These are phyloP conservation scores for Diaporthe batatas DNA, from an alignment of 2,329 filamentous ascomycete genomes.

Conservation along the genomic window DNA sequence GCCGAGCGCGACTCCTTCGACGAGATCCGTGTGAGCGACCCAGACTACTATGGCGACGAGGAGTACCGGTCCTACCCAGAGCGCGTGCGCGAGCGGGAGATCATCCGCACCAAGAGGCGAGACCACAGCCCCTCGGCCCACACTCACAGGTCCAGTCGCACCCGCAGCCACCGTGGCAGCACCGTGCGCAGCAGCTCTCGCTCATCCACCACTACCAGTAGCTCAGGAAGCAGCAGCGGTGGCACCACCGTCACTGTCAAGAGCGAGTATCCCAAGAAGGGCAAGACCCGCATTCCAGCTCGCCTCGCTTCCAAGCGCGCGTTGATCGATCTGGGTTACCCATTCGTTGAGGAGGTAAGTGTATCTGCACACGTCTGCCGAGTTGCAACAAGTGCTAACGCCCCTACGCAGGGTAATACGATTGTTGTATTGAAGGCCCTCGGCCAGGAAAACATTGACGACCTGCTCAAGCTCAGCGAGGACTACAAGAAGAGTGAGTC, in stretches of 20 bases:
- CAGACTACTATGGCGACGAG: constrained; percentile 78
- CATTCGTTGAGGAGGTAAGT: constrained; percentile 86
- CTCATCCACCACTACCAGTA: constrained; percentile 60
- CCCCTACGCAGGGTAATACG: constrained; percentile 75
- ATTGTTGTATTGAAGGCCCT: constrained; percentile 87
- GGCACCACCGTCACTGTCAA: constrained; percentile 62
- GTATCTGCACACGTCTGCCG: neutral
- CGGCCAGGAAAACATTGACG: constrained; percentile 91
- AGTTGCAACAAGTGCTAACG: constrained; percentile 50
- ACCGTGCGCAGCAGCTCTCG: constrained; percentile 54
- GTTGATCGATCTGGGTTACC: constrained; percentile 86
- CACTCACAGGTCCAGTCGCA: constrained; percentile 54
- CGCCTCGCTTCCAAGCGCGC: constrained; percentile 84
- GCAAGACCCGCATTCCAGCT: constrained; percentile 89
- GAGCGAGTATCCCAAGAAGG: constrained; percentile 81
- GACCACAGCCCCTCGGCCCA: constrained; percentile 56
- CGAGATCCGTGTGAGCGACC: constrained; percentile 77
- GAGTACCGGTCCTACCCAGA: constrained; percentile 75
- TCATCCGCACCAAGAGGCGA: constrained; percentile 63
- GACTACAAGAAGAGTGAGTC: constrained; percentile 74
- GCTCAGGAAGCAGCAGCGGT: constrained; percentile 61
- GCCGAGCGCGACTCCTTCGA: constrained; percentile 71
- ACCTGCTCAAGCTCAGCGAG: constrained; percentile 86
- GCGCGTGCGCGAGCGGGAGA: constrained; percentile 72
- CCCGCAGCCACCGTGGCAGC: constrained; percentile 52